Conservation (phyloP, 805 yeast genomes). For the Ogataea parapolymorpha region DNA sequence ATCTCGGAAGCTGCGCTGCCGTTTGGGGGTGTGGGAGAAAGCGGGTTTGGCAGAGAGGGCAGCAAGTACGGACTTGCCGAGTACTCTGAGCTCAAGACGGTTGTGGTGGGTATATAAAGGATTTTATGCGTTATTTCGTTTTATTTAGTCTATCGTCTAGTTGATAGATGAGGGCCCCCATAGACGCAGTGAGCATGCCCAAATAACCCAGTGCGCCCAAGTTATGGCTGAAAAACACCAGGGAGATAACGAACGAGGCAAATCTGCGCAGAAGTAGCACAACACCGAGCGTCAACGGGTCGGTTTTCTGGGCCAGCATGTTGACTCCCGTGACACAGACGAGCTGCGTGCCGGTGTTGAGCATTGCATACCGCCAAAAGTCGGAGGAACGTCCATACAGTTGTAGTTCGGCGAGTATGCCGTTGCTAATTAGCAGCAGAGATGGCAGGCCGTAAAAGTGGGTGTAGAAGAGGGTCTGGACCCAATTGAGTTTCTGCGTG, state of each 20-base stretch:
- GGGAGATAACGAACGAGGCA: slow-evolving; percentile 54
- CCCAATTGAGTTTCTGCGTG: slow-evolving; percentile 54
- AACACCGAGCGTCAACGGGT: slow-evolving; percentile 63
- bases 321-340: slow-evolving; percentile 69
- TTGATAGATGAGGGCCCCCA: slow-evolving; percentile 51
- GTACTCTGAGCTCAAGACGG: slow-evolving; percentile 59
- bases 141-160: neutral
- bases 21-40: slow-evolving; percentile 70
- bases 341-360: slow-evolving; percentile 53
- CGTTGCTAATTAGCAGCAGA: slow-evolving; percentile 37
- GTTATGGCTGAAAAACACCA: slow-evolving; percentile 47
- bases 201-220: slow-evolving; percentile 36
- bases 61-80: slow-evolving; percentile 70
- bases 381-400: neutral
- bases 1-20: slow-evolving; percentile 62
- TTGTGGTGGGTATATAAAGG: slow-evolving; percentile 41
- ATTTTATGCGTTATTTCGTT: neutral
- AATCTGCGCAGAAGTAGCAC: slow-evolving; percentile 61
- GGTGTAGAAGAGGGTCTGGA: slow-evolving; percentile 59
- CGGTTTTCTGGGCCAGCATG: slow-evolving; percentile 50
- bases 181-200: slow-evolving; percentile 52
- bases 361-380: slow-evolving; percentile 28
- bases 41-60: slow-evolving; percentile 80
- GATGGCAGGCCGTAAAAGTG: slow-evolving; percentile 56
- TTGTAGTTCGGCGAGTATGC: slow-evolving; percentile 18